These are phyloP conservation scores for Viridothelium virens DNA, from an alignment of 495 filamentous ascomycete species.

Conservation along the genomic window DNA sequence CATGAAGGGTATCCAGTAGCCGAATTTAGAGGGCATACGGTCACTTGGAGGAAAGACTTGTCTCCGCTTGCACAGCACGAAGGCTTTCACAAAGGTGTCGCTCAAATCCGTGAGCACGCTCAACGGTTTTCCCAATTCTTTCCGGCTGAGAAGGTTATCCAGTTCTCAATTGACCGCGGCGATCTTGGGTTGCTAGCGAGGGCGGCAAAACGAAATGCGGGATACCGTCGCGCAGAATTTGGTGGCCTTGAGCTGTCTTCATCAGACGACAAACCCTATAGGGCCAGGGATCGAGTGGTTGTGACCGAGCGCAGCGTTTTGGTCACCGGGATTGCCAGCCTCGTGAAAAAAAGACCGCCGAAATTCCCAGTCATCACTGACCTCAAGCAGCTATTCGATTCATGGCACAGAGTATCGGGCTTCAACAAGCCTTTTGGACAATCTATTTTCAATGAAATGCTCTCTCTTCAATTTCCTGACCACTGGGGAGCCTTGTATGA, in stretches of 20 bases:
- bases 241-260: too few relatives aligned
- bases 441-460: background rate
- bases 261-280: too few relatives aligned
- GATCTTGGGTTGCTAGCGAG: too few relatives aligned
- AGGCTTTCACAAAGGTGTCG: constrained; percentile 38
- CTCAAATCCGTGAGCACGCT: constrained; percentile 37
- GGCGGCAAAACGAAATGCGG: too few relatives aligned
- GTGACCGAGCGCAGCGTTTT: too few relatives aligned
- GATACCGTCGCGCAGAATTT: too few relatives aligned
- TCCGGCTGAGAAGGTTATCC: background rate
- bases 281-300: too few relatives aligned
- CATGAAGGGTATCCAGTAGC: constrained; percentile 46
- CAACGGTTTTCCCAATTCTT: constrained; percentile 30
- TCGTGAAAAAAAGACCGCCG: too few relatives aligned
- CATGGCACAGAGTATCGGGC: background rate
- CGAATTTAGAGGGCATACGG: constrained; percentile 44
- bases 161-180: background rate
- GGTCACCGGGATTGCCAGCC: too few relatives aligned
- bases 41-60: constrained; percentile 42
- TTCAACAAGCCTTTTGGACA: background rate
- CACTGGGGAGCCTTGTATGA: background rate
- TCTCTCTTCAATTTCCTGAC: background rate
- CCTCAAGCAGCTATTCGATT: background rate
- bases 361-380: too few relatives aligned
- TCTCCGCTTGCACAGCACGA: constrained; percentile 46